phyloP scores from a whole-genome alignment of 352 stramenopile species.

The Peronosclerospora sorghi region DNA sequence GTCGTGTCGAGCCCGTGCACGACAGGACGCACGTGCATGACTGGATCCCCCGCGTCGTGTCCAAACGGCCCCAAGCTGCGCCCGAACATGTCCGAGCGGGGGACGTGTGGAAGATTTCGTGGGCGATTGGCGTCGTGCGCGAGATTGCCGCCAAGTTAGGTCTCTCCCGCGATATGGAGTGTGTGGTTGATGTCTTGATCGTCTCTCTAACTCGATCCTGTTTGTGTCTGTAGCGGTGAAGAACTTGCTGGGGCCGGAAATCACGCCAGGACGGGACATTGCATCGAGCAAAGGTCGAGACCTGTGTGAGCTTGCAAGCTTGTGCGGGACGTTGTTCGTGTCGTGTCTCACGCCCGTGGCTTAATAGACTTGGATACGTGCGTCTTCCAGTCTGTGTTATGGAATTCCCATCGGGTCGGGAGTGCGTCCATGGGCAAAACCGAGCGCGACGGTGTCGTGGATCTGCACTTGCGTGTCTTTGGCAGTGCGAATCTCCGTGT shows the following conservation, averaged over 20 bases:
- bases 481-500: slow-evolving; percentile 46
- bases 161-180: slow-evolving; percentile 8
- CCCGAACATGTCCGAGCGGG: slow-evolving; percentile 36
- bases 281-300: slow-evolving; percentile 21
- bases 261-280: slow-evolving; percentile 27
- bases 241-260: slow-evolving; percentile 27
- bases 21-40: slow-evolving; percentile 29
- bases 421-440: slow-evolving; percentile 56
- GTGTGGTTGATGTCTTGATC: too few species aligned
- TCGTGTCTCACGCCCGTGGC: background rate
- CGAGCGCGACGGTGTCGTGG: slow-evolving; percentile 37
- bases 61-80: slow-evolving; percentile 34
- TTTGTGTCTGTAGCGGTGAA: slow-evolving; percentile 33
- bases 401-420: slow-evolving; percentile 82
- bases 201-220: too few species aligned
- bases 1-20: slow-evolving; percentile 30
- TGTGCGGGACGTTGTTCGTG: background rate
- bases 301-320: background rate
- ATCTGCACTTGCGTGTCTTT: slow-evolving; percentile 49
- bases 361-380: slow-evolving; percentile 46
- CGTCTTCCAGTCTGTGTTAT: slow-evolving; percentile 53
- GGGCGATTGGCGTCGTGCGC: slow-evolving; percentile 44
- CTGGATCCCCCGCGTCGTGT: slow-evolving; percentile 32
- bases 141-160: slow-evolving; percentile 38
- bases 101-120: slow-evolving; percentile 58